Evolutionary conservation across 2,329 filamentous ascomycete genomes (phyloP), one percentile per base, ranked within the genome.

Genomic region (Colletotrichum tropicale): DNA sequence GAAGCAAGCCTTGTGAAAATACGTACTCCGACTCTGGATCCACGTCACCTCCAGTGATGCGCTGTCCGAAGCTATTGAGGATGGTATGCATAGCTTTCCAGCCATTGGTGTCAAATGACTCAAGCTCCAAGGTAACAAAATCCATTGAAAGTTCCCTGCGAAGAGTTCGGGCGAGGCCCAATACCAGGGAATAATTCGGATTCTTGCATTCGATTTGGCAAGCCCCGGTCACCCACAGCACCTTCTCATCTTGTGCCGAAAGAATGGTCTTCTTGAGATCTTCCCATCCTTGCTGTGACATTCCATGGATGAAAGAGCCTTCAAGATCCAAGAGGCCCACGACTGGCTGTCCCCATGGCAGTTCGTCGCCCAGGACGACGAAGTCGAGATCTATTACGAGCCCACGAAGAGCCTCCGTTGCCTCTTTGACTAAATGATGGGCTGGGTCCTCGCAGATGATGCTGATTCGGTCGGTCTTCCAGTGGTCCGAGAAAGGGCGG

Each of bases 181-280:
- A 72, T 9, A 79, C 69, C 16, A 80, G 78, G 0, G 81, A 81
- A 24, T 80, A 82, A 15, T 76, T 58, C 0, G 84, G 83, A 32
- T 82, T 78, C 6, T 28, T 13, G 61, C 81, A 84, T 1, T 70
- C 32, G 2, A 81, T 71, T 32, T 84, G 81, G 7, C 76, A 76
- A 2, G 79, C 77, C 3, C 79, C 78, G 3, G 83, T 85, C 9
- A 85, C 62, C 84, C 84, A 85, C 8, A 85, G 74, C 26, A 84
- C 58, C 6, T 56, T 76, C 24, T 71, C 74, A 5, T 70, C 55
- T 10, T 76, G 74, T 3, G 71, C 66, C 5, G 65, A 76, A 30
- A 60, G 21, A n/a, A 76, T 15, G 6, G 64, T 65, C 8, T 36
- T 60, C 36, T 76, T 76, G 8, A 76, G 18, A 12, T 13, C 24